Conservation (phyloP, 2,329 filamentous ascomycete species). For the Tolypocladium album region DNA sequence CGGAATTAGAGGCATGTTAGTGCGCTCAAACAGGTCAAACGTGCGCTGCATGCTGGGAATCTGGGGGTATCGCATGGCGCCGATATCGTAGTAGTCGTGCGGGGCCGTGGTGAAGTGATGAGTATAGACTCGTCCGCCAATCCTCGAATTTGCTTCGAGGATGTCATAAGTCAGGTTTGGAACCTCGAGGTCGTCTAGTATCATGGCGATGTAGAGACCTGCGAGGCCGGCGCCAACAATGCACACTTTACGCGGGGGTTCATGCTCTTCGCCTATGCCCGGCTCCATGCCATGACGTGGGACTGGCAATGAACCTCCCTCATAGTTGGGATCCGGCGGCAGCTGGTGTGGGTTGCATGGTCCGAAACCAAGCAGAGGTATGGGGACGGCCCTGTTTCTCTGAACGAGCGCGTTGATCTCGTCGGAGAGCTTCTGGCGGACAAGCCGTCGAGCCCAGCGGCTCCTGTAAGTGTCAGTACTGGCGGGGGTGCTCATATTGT, state of each 20-base stretch:
- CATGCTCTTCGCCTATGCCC: not conserved
- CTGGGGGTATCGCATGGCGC: conserved; percentile 27
- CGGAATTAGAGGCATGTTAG: conserved; percentile 1
- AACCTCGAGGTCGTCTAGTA: conserved; percentile 16
- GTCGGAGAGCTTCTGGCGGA: not conserved
- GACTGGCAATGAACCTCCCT: not conserved
- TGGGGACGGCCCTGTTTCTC: not conserved
- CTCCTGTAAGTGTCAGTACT: not conserved
- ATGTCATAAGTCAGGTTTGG: conserved; percentile 17
- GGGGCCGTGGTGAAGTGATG: conserved; percentile 16
- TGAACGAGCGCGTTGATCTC: not conserved
- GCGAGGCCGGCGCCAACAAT: conserved; percentile 25
- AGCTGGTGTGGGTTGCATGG: not conserved
- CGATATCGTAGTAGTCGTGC: conserved; percentile 29
- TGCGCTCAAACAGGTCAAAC: conserved; percentile 3
- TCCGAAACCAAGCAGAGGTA: not conserved
- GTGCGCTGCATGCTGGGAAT: conserved; percentile 15
- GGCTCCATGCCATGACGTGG: not conserved
- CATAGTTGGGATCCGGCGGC: not conserved
- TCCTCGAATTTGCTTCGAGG: conserved; percentile 18
- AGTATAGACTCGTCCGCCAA: conserved; percentile 24
- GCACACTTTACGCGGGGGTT: conserved; percentile 9
- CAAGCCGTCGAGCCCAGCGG: not conserved
- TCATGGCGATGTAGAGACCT: conserved; percentile 23
- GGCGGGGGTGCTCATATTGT: not conserved